These are phyloP conservation scores for Metschnikowia vanudenii DNA, from an alignment of 805 yeast species.

Conservation along the genomic window DNA sequence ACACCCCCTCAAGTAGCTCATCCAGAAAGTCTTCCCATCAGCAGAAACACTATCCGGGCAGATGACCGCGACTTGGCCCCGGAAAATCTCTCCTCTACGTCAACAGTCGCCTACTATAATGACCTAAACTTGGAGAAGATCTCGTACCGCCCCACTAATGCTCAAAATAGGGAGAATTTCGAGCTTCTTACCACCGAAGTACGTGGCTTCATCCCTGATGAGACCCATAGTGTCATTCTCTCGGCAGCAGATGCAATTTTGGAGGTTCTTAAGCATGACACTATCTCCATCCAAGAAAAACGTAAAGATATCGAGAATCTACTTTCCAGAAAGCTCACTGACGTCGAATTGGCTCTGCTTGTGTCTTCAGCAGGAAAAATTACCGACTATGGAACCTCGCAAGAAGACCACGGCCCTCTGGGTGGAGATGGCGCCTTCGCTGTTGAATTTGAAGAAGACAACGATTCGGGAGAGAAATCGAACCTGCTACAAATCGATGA, in stretches of 20 bases:
- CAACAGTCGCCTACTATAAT: slow-evolving; percentile 6
- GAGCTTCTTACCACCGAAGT: slow-evolving; percentile 63
- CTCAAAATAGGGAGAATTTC: slow-evolving; percentile 49
- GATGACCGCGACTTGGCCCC: no score
- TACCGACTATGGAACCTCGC: slow-evolving; percentile 44
- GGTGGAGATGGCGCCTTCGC: slow-evolving; percentile 26
- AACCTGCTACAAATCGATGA: not conserved
- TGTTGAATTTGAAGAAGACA: slow-evolving; percentile 24
- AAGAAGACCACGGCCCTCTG: slow-evolving; percentile 11
- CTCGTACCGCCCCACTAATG: slow-evolving; percentile 62
- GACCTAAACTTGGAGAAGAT: slow-evolving; percentile 42
- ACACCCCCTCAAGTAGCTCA: no score
- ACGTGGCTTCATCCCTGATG: slow-evolving; percentile 58
- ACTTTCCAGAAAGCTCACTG: slow-evolving; percentile 38
- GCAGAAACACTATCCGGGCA: no score
- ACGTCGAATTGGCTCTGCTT: slow-evolving; percentile 47
- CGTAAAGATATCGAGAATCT: slow-evolving; percentile 52
- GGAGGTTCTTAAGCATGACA: slow-evolving; percentile 51
- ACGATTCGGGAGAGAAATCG: slow-evolving; percentile 3
- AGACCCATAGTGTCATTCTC: slow-evolving; percentile 68
- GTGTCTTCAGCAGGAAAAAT: slow-evolving; percentile 45
- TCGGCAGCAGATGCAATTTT: slow-evolving; percentile 71
- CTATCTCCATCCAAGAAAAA: slow-evolving; percentile 40
- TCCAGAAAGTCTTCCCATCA: no score
- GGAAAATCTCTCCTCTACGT: not conserved